phyloP scores from a whole-genome alignment of 2,329 filamentous ascomycete species.

The Microsporum ferrugineum region DNA sequence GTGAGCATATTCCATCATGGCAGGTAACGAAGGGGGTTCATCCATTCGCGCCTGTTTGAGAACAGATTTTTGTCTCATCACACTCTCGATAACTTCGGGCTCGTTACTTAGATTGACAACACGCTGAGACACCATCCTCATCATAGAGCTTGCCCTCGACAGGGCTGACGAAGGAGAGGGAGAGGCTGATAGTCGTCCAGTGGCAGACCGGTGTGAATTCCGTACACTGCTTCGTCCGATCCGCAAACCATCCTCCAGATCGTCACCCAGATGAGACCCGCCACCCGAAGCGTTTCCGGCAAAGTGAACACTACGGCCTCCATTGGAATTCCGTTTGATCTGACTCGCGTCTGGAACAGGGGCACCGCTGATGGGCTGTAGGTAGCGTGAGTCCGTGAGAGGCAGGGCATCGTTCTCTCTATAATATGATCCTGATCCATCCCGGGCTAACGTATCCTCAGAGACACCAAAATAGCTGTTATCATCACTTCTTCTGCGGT shows the following conservation, averaged over 20 bases:
- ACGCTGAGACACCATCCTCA: conserved; percentile 85
- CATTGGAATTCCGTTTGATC: conserved; percentile 26
- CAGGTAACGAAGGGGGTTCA: conserved; percentile 41
- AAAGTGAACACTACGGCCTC: conserved; percentile 44
- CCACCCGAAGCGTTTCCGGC: conserved; percentile 28
- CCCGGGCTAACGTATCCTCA: background rate
- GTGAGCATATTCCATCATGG: conserved; percentile 35
- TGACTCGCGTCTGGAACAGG: conserved; percentile 33
- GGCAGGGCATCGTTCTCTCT: conserved; percentile 49
- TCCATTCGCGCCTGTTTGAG: conserved; percentile 38
- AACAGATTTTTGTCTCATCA: conserved; percentile 50
- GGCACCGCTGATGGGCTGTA: conserved; percentile 47
- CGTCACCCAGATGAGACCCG: conserved; percentile 47
- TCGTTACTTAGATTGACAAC: conserved; percentile 97
- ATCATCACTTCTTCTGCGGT: background rate
- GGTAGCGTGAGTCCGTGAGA: conserved; percentile 45
- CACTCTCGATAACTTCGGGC: conserved; percentile 66
- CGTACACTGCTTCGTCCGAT: conserved; percentile 21
- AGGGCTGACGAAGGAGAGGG: conserved; percentile 52
- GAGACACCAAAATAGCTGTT: background rate
- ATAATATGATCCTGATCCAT: conserved; percentile 36
- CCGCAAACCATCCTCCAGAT: conserved; percentile 50
- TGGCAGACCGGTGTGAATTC: conserved; percentile 15
- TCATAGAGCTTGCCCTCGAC: conserved; percentile 60
- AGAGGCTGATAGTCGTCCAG: conserved; percentile 44